These are phyloP conservation scores for Botrytis squamosa DNA, from an alignment of 2,329 filamentous ascomycete genomes.

Conservation along the genomic window DNA sequence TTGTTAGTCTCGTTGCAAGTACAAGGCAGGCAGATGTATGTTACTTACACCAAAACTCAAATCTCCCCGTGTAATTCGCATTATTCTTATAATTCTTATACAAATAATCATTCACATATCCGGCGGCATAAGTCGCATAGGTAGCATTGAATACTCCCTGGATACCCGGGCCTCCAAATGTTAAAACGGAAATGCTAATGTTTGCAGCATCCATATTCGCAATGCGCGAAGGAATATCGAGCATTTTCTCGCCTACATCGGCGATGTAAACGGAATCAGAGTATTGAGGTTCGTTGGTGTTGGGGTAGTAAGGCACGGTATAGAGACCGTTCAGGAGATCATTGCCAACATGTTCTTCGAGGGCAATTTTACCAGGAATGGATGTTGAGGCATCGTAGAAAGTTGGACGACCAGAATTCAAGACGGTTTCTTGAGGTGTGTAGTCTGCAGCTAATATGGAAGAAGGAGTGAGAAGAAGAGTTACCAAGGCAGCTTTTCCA, in stretches of 20 bases:
- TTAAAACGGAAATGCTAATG: constrained; percentile 25
- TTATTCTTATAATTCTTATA: constrained; percentile 23
- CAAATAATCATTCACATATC: constrained; percentile 28
- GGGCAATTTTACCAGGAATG: constrained; percentile 7
- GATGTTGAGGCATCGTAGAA: background rate
- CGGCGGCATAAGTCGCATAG: constrained; percentile 23
- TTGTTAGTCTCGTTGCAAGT: background rate
- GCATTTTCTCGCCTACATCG: background rate
- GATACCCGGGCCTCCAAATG: constrained; percentile 26
- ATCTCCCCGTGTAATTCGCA: constrained; percentile 27
- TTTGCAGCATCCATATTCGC: constrained; percentile 28
- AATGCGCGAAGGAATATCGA: constrained; percentile 21
- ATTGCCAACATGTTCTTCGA: constrained; percentile 15
- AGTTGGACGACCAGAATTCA: constrained; percentile 13
- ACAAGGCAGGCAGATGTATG: background rate
- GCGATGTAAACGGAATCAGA: background rate
- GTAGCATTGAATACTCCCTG: constrained; percentile 31
- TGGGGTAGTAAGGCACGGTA: constrained; percentile 2
- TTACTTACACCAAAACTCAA: constrained; percentile 30
- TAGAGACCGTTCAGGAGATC: background rate
- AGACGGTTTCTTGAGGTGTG: background rate
- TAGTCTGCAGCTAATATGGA: background rate
- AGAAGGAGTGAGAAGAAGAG: background rate
- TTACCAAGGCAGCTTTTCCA: background rate
- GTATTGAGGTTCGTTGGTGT: constrained; percentile 8